Evolutionary conservation across 495 filamentous ascomycete species (phyloP).

Genomic region (Pyrenopolyporus hunteri): DNA sequence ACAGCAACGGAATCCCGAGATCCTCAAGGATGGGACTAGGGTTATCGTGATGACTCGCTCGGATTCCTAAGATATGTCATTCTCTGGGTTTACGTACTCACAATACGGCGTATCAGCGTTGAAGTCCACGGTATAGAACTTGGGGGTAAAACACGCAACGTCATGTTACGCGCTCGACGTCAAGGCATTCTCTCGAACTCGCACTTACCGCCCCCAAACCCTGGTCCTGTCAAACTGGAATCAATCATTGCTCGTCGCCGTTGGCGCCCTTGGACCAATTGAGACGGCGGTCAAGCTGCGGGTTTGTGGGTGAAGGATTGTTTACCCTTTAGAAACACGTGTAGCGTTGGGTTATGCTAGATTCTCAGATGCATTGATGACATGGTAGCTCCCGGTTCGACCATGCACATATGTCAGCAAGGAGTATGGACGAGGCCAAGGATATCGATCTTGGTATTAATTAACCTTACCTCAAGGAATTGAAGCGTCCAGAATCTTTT

Average conservation of each 20-base stretch:
- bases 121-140: slow-evolving; percentile 3
- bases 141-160: slow-evolving; percentile 26
- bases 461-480: neutral
- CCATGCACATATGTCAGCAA: slow-evolving; percentile 3
- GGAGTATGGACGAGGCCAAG: slow-evolving; percentile 1
- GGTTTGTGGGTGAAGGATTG: slow-evolving; percentile 22
- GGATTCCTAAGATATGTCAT: neutral
- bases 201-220: slow-evolving; percentile 6
- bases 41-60: slow-evolving; percentile 17
- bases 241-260: slow-evolving; percentile 1
- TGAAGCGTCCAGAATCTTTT: neutral
- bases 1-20: slow-evolving; percentile 36
- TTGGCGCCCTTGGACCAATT: neutral
- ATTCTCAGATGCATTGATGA: slow-evolving; percentile 8
- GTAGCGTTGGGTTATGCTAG: slow-evolving; percentile 1
- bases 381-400: slow-evolving; percentile 15
- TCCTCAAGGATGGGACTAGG: slow-evolving; percentile 33
- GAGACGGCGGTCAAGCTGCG: neutral
- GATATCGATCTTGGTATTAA: slow-evolving; percentile 2
- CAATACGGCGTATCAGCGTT: neutral
- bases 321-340: slow-evolving; percentile 27
- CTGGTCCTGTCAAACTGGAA: slow-evolving; percentile 1
- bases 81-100: neutral
- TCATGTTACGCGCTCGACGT: slow-evolving; percentile 33
- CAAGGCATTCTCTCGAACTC: slow-evolving; percentile 18